These are phyloP conservation scores for Apiospora kogelbergensis DNA, from an alignment of 2,329 filamentous ascomycete species.

Conservation along the genomic window DNA sequence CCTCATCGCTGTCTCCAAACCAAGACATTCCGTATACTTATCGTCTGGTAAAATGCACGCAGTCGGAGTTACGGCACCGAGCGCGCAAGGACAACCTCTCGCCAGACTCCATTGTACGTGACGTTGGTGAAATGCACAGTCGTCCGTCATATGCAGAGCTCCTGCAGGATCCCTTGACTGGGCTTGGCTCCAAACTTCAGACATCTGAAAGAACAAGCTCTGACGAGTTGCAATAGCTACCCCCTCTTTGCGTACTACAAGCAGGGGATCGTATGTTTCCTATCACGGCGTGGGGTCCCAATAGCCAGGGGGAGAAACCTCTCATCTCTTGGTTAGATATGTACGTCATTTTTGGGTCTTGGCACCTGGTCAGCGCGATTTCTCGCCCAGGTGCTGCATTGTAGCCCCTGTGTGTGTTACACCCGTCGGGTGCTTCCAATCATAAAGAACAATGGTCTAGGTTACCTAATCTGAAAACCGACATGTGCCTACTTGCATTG, in stretches of 20 bases:
- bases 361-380: not conserved
- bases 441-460: not conserved
- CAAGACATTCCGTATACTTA: not conserved
- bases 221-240: not conserved
- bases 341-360: not conserved
- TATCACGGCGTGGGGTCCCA: not conserved
- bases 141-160: not conserved
- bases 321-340: not conserved
- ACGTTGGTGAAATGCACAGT: not conserved
- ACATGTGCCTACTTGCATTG: not conserved
- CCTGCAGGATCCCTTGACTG: not conserved
- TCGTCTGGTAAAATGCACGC: not conserved
- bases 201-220: not conserved
- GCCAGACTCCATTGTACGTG: too few species aligned
- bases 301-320: not conserved
- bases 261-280: not conserved
- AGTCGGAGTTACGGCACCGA: not conserved
- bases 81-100: not conserved
- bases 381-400: not conserved
- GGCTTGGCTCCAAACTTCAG: not conserved
- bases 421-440: not conserved
- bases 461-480: not conserved
- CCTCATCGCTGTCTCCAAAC: too few species aligned
- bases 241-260: not conserved
- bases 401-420: not conserved